Percentiles rank a stretch among this genome's conserved stretches.
phyloP scores from a whole-genome alignment of 345 rosid species.

The Heritiera fomes region DNA sequence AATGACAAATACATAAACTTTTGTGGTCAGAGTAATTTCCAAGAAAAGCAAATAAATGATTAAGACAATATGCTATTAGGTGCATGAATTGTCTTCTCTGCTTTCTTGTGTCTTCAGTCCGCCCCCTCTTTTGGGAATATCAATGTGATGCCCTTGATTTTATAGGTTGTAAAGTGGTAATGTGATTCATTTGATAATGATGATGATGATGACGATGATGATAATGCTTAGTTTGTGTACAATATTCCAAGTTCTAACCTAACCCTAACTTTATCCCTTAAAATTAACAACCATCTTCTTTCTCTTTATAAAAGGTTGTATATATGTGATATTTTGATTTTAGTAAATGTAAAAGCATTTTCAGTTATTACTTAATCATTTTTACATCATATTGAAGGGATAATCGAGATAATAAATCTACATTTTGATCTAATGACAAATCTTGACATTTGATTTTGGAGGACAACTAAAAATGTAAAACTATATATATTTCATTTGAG shows the following conservation, averaged over 20 bases:
- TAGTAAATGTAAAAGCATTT: too few relatives aligned
- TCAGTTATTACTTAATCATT: too few relatives aligned
- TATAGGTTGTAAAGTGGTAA: neutral
- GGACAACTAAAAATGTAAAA: too few relatives aligned
- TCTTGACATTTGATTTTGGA: too few relatives aligned
- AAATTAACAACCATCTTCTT: neutral
- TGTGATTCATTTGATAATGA: neutral
- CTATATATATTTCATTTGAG: too few relatives aligned
- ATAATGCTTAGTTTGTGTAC: neutral
- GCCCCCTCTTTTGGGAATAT: slow-evolving; percentile 6
- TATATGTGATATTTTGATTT: too few relatives aligned
- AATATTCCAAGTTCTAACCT: neutral
- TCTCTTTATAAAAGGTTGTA: too few relatives aligned
- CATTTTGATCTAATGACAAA: too few relatives aligned
- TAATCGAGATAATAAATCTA: too few relatives aligned
- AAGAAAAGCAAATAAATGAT: slow-evolving; percentile 1
- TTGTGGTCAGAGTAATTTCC: slow-evolving; percentile 4
- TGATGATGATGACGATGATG: neutral
- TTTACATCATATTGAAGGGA: too few relatives aligned
- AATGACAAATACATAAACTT: neutral
- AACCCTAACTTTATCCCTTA: neutral
- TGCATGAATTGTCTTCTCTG: slow-evolving; percentile 10
- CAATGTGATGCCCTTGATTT: neutral
- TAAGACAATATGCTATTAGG: slow-evolving; percentile 6
- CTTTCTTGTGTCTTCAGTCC: neutral